phyloP scores from a whole-genome alignment of 2,329 filamentous ascomycete species.

The Trichoderma lentiforme region DNA sequence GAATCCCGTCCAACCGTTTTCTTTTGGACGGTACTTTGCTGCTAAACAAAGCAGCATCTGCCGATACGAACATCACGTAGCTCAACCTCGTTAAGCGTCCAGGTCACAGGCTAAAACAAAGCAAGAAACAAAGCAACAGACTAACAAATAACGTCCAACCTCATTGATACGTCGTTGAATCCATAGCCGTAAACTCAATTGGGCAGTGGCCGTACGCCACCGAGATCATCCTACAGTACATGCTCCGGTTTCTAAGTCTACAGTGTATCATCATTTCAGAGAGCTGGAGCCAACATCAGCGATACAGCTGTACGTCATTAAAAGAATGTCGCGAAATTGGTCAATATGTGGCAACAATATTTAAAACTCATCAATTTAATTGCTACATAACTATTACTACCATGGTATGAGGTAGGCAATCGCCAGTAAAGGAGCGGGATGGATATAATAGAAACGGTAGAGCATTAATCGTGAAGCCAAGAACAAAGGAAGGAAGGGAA shows the following conservation, averaged over 20 bases:
- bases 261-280: background rate
- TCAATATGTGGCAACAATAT: background rate
- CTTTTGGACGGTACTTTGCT: background rate
- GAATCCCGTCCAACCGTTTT: background rate
- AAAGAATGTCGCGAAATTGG: background rate
- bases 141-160: background rate
- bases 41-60: background rate
- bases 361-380: background rate
- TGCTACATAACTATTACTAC: constrained; percentile 8
- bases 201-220: background rate
- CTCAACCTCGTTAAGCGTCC: background rate
- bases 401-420: constrained; percentile 7
- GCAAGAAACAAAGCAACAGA: background rate
- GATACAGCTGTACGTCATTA: background rate
- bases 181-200: background rate
- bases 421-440: background rate
- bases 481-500: background rate
- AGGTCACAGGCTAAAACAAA: background rate
- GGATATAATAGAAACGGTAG: background rate
- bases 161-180: background rate
- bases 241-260: too few species aligned
- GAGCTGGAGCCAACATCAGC: background rate
- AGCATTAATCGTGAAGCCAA: background rate
- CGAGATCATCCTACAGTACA: background rate
- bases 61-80: background rate